phyloP scores from a whole-genome alignment of 2,329 filamentous ascomycete species.

The Penicillium frequentans region DNA sequence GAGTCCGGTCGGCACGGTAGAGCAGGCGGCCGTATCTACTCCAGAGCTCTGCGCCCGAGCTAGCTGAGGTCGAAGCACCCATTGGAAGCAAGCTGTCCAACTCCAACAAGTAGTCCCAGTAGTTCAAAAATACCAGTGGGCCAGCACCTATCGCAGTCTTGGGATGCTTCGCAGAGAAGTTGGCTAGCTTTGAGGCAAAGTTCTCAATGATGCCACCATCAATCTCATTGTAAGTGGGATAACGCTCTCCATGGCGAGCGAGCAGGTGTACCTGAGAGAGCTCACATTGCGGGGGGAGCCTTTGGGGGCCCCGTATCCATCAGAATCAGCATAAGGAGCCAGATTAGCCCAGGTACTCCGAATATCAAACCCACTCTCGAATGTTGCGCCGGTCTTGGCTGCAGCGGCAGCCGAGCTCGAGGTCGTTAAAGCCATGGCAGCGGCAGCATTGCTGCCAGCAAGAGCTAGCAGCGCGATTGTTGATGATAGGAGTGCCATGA shows the following conservation, averaged over 20 bases:
- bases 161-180: constrained; percentile 46
- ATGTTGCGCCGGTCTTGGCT: constrained; percentile 24
- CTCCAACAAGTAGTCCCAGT: constrained; percentile 50
- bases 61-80: constrained; percentile 53
- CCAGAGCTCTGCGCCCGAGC: constrained; percentile 54
- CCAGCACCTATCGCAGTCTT: constrained; percentile 42
- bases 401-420: constrained; percentile 3
- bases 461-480: constrained; percentile 10
- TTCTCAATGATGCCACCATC: constrained; percentile 52
- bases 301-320: constrained; percentile 24
- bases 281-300: constrained; percentile 58
- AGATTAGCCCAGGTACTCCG: constrained; percentile 32
- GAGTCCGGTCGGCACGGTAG: constrained; percentile 49
- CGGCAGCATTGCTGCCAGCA: constrained; percentile 1
- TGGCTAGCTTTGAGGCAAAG: constrained; percentile 52
- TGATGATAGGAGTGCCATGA: constrained; percentile 2
- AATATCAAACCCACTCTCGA: constrained; percentile 32
- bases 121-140: constrained; percentile 54
- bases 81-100: constrained; percentile 48
- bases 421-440: background rate
- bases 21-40: constrained; percentile 55
- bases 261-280: constrained; percentile 56
- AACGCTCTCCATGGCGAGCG: constrained; percentile 57
- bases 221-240: constrained; percentile 47
- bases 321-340: constrained; percentile 29